Base-by-base conservation (phyloP, 2,329 filamentous ascomycete species). In the Stagonosporopsis tanaceti region DNA sequence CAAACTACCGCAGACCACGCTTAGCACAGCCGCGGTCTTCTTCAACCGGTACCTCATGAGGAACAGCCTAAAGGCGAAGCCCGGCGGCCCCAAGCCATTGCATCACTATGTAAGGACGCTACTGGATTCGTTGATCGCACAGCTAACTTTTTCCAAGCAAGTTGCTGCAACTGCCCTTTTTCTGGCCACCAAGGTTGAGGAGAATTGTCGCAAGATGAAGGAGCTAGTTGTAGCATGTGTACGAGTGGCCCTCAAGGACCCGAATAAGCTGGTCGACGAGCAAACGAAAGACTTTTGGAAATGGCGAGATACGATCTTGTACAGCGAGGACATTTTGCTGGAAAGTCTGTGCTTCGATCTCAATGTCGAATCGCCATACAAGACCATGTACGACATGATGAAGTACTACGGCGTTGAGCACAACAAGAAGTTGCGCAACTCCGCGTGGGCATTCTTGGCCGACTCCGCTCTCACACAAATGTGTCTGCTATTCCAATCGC, bases 271-370 rank as follows among this genome's bases (percentile, higher is more conserved):
- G 51, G 91, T 98, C 50, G 95, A 99, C 73, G 95, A 98, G 77
- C 93, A 98, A 76, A 96, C 91, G 66, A 98, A 97, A 72, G 95
- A 99, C 73, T 99, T 95, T 75, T 99, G 95, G 95, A 87, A 91
- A 70, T 99, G 95, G 95, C 87, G 93, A 60, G 95, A 99, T 73
- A 95, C 90, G 57, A 96, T 99, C 55, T 81, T 98, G 14, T 89
- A 90, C 64, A 92, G 96, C 72, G 95, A 99, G 78, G 95, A 98
- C 74, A 82, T 94, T 40, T 90, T 99, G 80, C 84, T 99, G 15
- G 95, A 98, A 76, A 87, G 88, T 42, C 82, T 99, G 17, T 98
- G 93, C 59, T 99, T 99, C 76, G 95, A 99, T 74, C 82, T 99
- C 42, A 92, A 93, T 76, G 83, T 97, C 27, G 91, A 96, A 65